Conservation (phyloP, 352 stramenopile genomes). For the Pythium vanterpoolii region DNA sequence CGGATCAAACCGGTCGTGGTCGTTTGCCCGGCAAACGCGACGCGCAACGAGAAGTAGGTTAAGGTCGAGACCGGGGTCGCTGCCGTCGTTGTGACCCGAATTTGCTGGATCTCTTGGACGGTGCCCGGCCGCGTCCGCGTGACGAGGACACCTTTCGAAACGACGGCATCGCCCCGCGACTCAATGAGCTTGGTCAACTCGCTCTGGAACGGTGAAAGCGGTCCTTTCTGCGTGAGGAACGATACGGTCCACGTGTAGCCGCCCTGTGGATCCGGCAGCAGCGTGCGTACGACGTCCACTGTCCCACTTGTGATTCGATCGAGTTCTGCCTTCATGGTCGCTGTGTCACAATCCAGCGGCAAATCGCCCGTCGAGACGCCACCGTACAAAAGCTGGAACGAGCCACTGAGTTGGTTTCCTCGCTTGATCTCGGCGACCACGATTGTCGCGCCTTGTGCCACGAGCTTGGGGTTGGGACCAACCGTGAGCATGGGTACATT, state of each 20-base stretch:
- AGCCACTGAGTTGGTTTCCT: slow-evolving; percentile 68
- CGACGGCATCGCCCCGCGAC: slow-evolving; percentile 38
- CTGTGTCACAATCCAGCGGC: slow-evolving; percentile 64
- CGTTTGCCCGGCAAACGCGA: slow-evolving; percentile 39
- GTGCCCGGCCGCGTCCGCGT: slow-evolving; percentile 44
- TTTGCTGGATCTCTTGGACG: slow-evolving; percentile 60
- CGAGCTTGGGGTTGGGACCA: slow-evolving; percentile 33
- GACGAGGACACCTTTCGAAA: slow-evolving; percentile 49
- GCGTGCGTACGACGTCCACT: slow-evolving; percentile 58
- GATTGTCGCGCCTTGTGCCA: slow-evolving; percentile 33
- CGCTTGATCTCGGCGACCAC: slow-evolving; percentile 29
- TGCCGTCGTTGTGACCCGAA: slow-evolving; percentile 51
- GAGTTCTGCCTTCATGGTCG: slow-evolving; percentile 63
- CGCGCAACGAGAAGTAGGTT: slow-evolving; percentile 46
- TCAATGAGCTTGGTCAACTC: slow-evolving; percentile 40
- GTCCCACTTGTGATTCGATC: slow-evolving; percentile 50
- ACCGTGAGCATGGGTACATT: slow-evolving; percentile 59
- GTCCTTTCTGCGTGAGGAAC: slow-evolving; percentile 78
- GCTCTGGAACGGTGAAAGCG: slow-evolving; percentile 32
- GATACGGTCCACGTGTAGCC: slow-evolving; percentile 95
- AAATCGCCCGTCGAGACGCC: slow-evolving; percentile 65
- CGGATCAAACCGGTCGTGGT: slow-evolving; percentile 81
- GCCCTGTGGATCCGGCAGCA: slow-evolving; percentile 67
- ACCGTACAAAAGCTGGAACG: slow-evolving; percentile 59
- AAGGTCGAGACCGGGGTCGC: slow-evolving; percentile 28